A percentile compares a stretch with the other conserved stretches of the same genome.
Evolutionary conservation across 805 yeast genomes (phyloP).

Genomic region (Schwanniomyces yamadae): DNA sequence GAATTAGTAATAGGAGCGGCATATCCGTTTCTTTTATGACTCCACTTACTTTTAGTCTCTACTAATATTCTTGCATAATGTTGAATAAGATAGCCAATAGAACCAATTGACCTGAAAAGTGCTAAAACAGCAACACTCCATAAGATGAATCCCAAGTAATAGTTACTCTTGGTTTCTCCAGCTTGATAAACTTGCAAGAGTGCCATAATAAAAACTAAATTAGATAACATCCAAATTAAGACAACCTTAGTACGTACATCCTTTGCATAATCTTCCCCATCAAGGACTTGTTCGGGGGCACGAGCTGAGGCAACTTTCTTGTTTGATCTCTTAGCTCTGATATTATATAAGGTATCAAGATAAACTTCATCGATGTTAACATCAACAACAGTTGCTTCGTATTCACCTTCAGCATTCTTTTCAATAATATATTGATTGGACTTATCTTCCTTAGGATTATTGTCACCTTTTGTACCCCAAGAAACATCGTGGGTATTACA

Average conservation of each 20-base stretch:
- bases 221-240: conserved; percentile 87
- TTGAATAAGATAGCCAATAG: conserved; percentile 62
- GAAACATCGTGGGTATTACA: conserved; percentile 98
- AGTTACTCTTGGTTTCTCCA: conserved; percentile 57
- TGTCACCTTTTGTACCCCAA: conserved; percentile 99
- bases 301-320: conserved; percentile 44
- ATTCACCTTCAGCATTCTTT: conserved; percentile 75
- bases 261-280: conserved; percentile 84
- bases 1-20: conserved; percentile 31
- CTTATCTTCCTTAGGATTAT: conserved; percentile 58
- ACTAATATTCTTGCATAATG: conserved; percentile 35
- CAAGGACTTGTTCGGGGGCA: conserved; percentile 23
- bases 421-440: conserved; percentile 80
- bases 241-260: conserved; percentile 95
- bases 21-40: conserved; percentile 40
- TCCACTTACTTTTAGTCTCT: conserved; percentile 41
- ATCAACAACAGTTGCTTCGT: conserved; percentile 77
- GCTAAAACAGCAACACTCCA: conserved; percentile 93
- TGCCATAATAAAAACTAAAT: conserved; percentile 79
- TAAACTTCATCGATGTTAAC: conserved; percentile 83
- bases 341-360: conserved; percentile 68
- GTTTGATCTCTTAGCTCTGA: conserved; percentile 68
- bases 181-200: conserved; percentile 80
- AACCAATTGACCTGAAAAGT: conserved; percentile 78
- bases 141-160: conserved; percentile 76